These are phyloP conservation scores for Penicillium samsonianum DNA, from an alignment of 495 filamentous ascomycete genomes.

Conservation along the genomic window DNA sequence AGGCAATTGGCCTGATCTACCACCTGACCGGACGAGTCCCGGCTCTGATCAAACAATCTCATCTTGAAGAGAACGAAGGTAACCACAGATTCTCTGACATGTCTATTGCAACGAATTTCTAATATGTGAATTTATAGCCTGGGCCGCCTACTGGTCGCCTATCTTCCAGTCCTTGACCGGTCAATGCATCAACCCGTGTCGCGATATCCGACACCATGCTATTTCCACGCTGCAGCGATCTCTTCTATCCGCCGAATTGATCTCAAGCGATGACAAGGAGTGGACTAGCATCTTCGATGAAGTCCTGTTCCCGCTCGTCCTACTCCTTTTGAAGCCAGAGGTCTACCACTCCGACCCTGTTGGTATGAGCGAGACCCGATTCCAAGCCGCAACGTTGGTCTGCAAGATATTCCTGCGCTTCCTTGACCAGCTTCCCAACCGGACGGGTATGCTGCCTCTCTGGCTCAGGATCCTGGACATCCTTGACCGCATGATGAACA, in stretches of 20 bases:
- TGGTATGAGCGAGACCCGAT: slow-evolving; percentile 94
- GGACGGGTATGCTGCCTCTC: slow-evolving; percentile 89
- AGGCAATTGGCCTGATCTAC: slow-evolving; percentile 77
- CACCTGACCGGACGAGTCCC: slow-evolving; percentile 79
- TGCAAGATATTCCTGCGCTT: slow-evolving; percentile 97
- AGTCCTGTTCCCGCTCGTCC: slow-evolving; percentile 92
- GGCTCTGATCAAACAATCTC: slow-evolving; percentile 84
- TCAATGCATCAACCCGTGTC: slow-evolving; percentile 93
- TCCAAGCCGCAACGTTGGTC: slow-evolving; percentile 86
- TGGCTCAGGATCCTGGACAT: slow-evolving; percentile 93
- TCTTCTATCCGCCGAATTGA: slow-evolving; percentile 78
- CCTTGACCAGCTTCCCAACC: slow-evolving; percentile 77
- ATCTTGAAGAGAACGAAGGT: slow-evolving; percentile 87
- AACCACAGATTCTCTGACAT: slow-evolving; percentile 17
- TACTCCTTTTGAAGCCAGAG: slow-evolving; percentile 88
- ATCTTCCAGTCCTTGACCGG: slow-evolving; percentile 85
- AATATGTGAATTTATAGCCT: slow-evolving; percentile 56
- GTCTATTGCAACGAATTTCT: slow-evolving; percentile 3
- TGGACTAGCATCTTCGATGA: slow-evolving; percentile 95
- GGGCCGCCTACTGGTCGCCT: slow-evolving; percentile 97
- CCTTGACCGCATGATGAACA: slow-evolving; percentile 95
- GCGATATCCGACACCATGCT: slow-evolving; percentile 86
- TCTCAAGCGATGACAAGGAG: slow-evolving; percentile 74
- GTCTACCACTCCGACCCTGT: slow-evolving; percentile 88
- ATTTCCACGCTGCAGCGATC: slow-evolving; percentile 85